Evolutionary conservation across 805 yeast genomes (phyloP).

Genomic region (Pichia deserticola): DNA sequence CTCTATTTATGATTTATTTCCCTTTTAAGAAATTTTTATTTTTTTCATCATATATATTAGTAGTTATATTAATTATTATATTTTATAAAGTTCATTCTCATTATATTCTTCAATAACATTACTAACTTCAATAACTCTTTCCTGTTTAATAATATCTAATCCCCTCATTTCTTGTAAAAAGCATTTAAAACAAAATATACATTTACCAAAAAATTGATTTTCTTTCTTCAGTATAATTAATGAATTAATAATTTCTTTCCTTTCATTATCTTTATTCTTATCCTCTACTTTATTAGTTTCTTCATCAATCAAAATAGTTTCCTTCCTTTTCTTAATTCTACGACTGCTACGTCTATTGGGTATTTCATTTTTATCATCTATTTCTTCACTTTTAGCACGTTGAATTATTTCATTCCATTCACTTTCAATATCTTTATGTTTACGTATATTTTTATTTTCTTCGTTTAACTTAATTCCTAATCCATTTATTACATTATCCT

Average conservation of each 20-base stretch:
- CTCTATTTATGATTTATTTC: no score
- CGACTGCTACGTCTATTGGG: not conserved
- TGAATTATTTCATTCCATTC: conserved; percentile 6
- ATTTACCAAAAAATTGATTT: conserved; percentile 21
- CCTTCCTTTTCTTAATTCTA: conserved; percentile 1
- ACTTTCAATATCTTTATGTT: conserved; percentile 1
- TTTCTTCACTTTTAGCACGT: conserved; percentile 4
- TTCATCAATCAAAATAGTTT: not conserved
- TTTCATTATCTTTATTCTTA: conserved; percentile 1
- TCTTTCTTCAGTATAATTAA: conserved; percentile 17
- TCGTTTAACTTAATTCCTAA: no score
- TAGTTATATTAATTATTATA: no score
- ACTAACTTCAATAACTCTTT: not conserved
- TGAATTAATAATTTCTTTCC: conserved; percentile 10
- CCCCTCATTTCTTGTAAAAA: conserved; percentile 11
- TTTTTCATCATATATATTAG: no score
- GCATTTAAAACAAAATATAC: conserved; percentile 22
- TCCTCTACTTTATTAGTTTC: not conserved
- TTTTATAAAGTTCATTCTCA: not conserved
- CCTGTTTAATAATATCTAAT: not conserved
- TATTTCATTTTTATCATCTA: conserved; percentile 13
- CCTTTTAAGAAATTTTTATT: no score
- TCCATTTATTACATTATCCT: no score
- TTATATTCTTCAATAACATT: not conserved
- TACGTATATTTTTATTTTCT: no score